Evolutionary conservation across 1,284 basidiomycete genomes (phyloP).

Genomic region (Somion occarium): DNA sequence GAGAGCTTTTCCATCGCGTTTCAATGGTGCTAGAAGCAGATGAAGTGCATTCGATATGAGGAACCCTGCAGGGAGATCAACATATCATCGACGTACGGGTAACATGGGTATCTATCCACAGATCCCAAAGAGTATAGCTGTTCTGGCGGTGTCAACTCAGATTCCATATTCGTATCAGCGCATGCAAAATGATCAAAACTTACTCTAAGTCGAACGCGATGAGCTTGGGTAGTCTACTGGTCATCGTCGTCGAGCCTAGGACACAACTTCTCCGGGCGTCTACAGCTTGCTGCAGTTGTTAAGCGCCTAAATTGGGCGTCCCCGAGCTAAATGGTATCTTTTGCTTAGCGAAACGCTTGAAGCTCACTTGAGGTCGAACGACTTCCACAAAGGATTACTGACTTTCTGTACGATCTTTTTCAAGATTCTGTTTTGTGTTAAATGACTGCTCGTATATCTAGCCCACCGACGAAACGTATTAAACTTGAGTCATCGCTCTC

Average conservation of each 20-base stretch:
- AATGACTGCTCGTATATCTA: constrained; percentile 8
- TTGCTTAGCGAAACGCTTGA: too few relatives aligned
- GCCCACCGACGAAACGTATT: constrained; percentile 18
- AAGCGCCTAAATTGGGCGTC: too few relatives aligned
- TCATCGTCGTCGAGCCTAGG: constrained; percentile 28
- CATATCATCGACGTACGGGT: constrained; percentile 30
- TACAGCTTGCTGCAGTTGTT: too few relatives aligned
- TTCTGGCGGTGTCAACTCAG: constrained; percentile 4
- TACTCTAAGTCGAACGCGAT: constrained; percentile 85
- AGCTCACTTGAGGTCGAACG: too few relatives aligned
- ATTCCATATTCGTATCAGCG: neutral
- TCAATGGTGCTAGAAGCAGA: constrained; percentile 51
- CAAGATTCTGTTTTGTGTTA: neutral
- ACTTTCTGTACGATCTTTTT: neutral
- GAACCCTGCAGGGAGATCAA: neutral
- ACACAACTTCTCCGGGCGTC: neutral
- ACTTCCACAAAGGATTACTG: too few relatives aligned
- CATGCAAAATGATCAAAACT: constrained; percentile 8
- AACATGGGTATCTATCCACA: constrained; percentile 80
- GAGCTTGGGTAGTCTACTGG: constrained; percentile 54
- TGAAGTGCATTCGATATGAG: neutral
- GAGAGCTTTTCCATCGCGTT: constrained; percentile 45
- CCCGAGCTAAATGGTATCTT: too few relatives aligned
- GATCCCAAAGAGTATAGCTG: constrained; percentile 81
- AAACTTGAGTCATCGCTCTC: constrained; percentile 16